These are phyloP conservation scores for Vitis cinerea DNA, from an alignment of 164 flowering plant genomes.

Conservation along the genomic window DNA sequence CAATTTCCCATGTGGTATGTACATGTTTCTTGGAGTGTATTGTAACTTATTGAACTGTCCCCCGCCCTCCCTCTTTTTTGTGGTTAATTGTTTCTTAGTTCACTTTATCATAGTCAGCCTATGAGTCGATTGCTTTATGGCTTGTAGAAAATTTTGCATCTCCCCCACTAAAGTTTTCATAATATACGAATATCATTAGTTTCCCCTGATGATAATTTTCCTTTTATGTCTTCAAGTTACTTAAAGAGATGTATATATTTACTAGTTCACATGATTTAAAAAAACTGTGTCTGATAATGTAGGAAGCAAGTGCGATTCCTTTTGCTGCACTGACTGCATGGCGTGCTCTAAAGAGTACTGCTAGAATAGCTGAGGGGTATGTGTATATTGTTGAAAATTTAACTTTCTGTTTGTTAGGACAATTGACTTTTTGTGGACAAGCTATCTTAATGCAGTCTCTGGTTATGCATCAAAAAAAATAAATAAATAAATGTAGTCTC, in stretches of 20 bases:
- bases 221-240: too few relatives aligned
- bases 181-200: too few relatives aligned
- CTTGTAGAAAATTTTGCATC: too few relatives aligned
- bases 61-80: background rate
- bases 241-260: background rate
- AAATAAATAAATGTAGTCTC: background rate
- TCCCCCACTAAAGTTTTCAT: too few relatives aligned
- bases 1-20: conserved; percentile 81
- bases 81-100: too few relatives aligned
- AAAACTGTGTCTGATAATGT: conserved; percentile 20
- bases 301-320: conserved; percentile 98
- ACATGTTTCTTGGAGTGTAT: background rate
- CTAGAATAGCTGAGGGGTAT: conserved; percentile 81
- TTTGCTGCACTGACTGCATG: conserved; percentile 99
- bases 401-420: background rate
- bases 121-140: too few relatives aligned
- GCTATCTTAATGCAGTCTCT: background rate
- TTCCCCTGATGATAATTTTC: too few relatives aligned
- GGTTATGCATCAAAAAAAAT: too few relatives aligned
- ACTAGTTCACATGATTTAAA: background rate
- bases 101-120: too few relatives aligned
- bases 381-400: conserved; percentile 14
- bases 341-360: conserved; percentile 91
- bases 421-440: background rate
- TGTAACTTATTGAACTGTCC: background rate